Percentiles rank a stretch among this genome's conserved stretches.
These are phyloP conservation scores for Aegilops longissima DNA, from an alignment of 176 grass and related monocot genomes.

Conservation along the genomic window DNA sequence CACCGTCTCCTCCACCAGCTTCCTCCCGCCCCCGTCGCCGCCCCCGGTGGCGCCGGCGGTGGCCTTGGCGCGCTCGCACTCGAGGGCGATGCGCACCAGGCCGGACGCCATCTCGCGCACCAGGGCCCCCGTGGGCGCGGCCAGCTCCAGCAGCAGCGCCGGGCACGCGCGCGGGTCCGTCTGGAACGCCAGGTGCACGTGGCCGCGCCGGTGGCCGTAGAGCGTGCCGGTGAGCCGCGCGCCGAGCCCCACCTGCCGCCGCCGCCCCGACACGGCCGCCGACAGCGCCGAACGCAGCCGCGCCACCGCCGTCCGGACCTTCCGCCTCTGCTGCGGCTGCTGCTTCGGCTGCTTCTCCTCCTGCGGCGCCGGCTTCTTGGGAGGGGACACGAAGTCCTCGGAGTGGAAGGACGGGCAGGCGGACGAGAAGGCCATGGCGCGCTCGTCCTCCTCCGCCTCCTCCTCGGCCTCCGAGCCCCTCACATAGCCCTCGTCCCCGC, in stretches of 20 bases:
- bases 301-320: conserved; percentile 49
- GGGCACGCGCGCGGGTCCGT: conserved; percentile 63
- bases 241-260: conserved; percentile 57
- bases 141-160: conserved; percentile 70
- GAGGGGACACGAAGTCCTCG: conserved; percentile 45
- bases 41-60: too few species aligned
- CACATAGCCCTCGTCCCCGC: conserved; percentile 44
- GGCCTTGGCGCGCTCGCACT: conserved; percentile 62
- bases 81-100: conserved; percentile 83
- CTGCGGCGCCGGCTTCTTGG: neutral
- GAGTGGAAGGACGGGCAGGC: conserved; percentile 55
- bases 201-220: conserved; percentile 69
- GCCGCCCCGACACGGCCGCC: conserved; percentile 54
- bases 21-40: neutral
- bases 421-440: conserved; percentile 54
- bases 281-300: conserved; percentile 50
- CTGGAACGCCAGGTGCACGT: conserved; percentile 83
- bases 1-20: conserved; percentile 69
- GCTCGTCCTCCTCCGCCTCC: conserved; percentile 58
- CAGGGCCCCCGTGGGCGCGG: conserved; percentile 66
- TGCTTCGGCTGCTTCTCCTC: neutral
- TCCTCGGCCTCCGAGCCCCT: conserved; percentile 54
- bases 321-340: neutral
- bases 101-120: conserved; percentile 88
- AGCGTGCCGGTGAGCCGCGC: conserved; percentile 74